Percentiles rank a stretch among this genome's conserved stretches.
Evolutionary conservation across 768 basidiomycete species (phyloP).

Genomic region (Phylloporus rhodoxanthus): DNA sequence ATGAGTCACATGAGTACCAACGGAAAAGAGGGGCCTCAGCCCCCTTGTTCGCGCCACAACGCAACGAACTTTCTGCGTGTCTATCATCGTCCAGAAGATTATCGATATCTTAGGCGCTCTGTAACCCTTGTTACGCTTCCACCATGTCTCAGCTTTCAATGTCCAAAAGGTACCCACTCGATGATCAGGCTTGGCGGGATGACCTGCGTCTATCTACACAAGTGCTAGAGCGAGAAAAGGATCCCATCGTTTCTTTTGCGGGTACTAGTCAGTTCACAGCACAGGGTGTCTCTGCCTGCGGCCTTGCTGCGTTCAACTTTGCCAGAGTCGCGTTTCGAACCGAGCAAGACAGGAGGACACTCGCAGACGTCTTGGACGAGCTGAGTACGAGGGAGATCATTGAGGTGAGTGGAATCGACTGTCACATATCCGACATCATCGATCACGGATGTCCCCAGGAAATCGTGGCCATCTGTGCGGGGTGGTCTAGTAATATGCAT

Average conservation of each 20-base stretch:
- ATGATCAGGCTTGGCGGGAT: not conserved
- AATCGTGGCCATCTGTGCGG: conserved; percentile 48
- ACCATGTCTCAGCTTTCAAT: conserved; percentile 4
- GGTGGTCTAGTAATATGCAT: conserved; percentile 48
- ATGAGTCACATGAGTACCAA: too few relatives aligned
- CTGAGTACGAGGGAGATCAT: conserved; percentile 20
- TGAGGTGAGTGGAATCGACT: conserved; percentile 17
- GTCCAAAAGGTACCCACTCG: not conserved
- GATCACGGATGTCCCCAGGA: conserved; percentile 35
- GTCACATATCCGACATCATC: not conserved
- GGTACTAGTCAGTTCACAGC: conserved; percentile 57
- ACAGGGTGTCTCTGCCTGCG: conserved; percentile 47
- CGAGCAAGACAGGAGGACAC: conserved; percentile 5
- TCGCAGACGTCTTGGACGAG: conserved; percentile 15
- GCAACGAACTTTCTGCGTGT: not conserved
- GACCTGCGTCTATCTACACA: conserved; percentile 5
- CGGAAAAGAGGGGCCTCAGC: not conserved
- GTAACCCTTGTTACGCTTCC: not conserved
- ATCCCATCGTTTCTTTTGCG: conserved; percentile 39
- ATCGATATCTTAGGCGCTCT: not conserved
- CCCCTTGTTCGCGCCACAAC: too few relatives aligned
- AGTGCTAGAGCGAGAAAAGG: conserved; percentile 24
- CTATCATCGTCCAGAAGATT: not conserved
- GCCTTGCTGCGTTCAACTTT: conserved; percentile 63
- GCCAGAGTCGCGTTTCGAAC: conserved; percentile 44